Percentiles rank a stretch among this genome's conserved stretches.
These are phyloP conservation scores for Calocera viscosa DNA, from an alignment of 768 basidiomycete species.

Conservation along the genomic window DNA sequence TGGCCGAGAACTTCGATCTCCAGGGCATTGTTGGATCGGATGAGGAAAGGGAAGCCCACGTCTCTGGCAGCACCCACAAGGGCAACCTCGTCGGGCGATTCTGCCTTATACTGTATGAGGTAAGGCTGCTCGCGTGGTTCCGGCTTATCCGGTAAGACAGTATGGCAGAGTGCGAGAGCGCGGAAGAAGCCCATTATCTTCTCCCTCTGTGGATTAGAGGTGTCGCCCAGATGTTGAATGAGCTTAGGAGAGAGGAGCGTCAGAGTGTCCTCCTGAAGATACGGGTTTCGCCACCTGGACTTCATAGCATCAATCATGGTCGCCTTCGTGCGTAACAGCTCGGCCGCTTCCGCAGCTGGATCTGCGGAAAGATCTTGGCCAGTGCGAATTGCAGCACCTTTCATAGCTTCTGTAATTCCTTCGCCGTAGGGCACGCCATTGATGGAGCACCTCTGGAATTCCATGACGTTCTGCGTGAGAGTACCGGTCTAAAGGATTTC, in stretches of 20 bases:
- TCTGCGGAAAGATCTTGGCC: conserved; percentile 54
- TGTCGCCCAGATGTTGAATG: conserved; percentile 61
- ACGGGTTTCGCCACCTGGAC: conserved; percentile 79
- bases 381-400: conserved; percentile 76
- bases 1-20: conserved; percentile 91
- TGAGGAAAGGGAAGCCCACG: conserved; percentile 82
- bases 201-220: conserved; percentile 43
- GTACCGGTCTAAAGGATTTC: conserved; percentile 52
- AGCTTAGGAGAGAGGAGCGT: conserved; percentile 81
- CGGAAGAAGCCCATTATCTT: conserved; percentile 79
- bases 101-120: conserved; percentile 79
- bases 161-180: conserved; percentile 89
- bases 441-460: conserved; percentile 92
- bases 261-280: conserved; percentile 63
- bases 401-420: conserved; percentile 88
- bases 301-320: conserved; percentile 66
- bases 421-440: conserved; percentile 79
- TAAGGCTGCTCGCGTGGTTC: conserved; percentile 50
- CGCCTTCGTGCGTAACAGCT: conserved; percentile 52
- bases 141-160: conserved; percentile 69
- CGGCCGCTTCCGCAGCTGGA: conserved; percentile 56
- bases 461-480: conserved; percentile 96
- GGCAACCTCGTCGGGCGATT: conserved; percentile 91
- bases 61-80: conserved; percentile 86
- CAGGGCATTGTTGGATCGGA: conserved; percentile 55